Percentiles rank a stretch among this genome's conserved stretches.
phyloP scores from a whole-genome alignment of 2,329 filamentous ascomycete genomes.

The Hymenoscyphus infarciens region DNA sequence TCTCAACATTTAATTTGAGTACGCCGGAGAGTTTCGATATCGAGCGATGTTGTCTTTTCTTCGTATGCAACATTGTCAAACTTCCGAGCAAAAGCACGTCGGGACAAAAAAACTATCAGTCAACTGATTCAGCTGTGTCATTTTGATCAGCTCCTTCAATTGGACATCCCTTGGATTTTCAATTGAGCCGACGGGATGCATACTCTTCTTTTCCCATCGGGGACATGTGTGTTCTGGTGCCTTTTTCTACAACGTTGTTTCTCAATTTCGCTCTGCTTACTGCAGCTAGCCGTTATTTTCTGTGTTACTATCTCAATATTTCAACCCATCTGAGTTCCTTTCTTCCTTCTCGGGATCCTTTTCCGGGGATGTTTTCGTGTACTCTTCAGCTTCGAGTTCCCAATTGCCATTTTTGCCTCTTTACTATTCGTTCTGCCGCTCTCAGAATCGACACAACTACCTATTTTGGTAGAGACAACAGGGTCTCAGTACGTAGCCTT shows the following conservation, averaged over 20 bases:
- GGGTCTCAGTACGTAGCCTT: conserved; percentile 8
- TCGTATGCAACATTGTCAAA: background rate
- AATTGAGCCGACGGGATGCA: background rate
- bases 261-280: background rate
- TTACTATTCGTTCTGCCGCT: background rate
- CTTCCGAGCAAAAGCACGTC: background rate
- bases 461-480: conserved; percentile 5
- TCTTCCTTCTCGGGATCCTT: background rate
- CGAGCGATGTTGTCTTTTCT: background rate
- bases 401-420: background rate
- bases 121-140: background rate
- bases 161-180: background rate
- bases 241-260: background rate
- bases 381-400: background rate
- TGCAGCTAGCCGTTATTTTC: background rate
- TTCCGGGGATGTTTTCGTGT: background rate
- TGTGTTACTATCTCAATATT: conserved; percentile 2
- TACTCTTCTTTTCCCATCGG: background rate
- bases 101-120: background rate
- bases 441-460: background rate
- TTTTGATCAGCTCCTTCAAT: background rate
- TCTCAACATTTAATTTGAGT: background rate
- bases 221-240: background rate
- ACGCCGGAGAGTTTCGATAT: background rate
- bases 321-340: background rate